Evolutionary conservation across 208 protist genomes (phyloP).

Genomic region (Leishmania lainsoni): DNA sequence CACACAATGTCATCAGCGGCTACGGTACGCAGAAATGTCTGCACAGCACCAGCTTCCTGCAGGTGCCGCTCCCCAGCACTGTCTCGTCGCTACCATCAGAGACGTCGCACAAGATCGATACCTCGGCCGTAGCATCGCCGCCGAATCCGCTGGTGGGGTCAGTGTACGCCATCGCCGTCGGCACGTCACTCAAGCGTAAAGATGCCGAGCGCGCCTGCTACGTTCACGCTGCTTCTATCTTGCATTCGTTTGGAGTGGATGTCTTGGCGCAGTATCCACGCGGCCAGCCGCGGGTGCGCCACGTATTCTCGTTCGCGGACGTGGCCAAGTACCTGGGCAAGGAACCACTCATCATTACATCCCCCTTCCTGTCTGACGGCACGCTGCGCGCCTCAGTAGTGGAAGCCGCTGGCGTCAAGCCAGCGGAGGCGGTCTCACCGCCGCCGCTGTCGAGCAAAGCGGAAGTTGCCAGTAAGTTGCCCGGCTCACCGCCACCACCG

Average conservation of each 20-base stretch:
- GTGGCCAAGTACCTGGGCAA: conserved; percentile 17
- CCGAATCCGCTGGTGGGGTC: background rate
- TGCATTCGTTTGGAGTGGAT: conserved; percentile 53
- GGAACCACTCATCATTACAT: conserved; percentile 9
- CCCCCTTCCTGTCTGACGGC: conserved; percentile 13
- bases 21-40: background rate
- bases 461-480: background rate
- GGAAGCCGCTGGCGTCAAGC: background rate
- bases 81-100: conserved; percentile 8
- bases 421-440: background rate
- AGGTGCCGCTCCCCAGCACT: conserved; percentile 8
- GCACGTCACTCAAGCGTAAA: conserved; percentile 78
- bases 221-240: conserved; percentile 73
- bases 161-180: conserved; percentile 51
- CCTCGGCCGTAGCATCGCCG: background rate
- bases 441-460: background rate
- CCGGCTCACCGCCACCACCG: conserved; percentile 4
- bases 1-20: conserved; percentile 4
- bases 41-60: conserved; percentile 15
- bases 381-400: conserved; percentile 1
- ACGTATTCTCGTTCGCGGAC: conserved; percentile 18
- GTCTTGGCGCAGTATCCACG: conserved; percentile 46
- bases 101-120: conserved; percentile 3
- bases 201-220: conserved; percentile 83
- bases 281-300: conserved; percentile 46